Evolutionary conservation across 768 basidiomycete genomes (phyloP).

Genomic region (Pleurotus pulmonarius): DNA sequence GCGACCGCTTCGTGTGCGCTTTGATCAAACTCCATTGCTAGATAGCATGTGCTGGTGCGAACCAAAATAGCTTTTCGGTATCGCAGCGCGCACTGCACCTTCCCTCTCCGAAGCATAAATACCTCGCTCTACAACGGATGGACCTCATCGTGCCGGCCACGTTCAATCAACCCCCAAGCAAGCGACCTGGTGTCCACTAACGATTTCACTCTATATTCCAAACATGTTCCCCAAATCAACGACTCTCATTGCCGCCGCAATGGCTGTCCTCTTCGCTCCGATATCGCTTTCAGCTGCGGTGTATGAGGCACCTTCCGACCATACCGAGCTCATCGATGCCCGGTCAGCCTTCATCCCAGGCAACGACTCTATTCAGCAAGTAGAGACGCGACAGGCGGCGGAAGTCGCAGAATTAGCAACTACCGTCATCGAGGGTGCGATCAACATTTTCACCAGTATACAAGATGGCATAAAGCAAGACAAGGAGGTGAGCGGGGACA

Average conservation of each 20-base stretch:
- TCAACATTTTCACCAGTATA: not conserved
- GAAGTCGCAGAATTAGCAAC: not conserved
- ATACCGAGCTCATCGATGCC: too few species aligned
- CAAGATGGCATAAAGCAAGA: not conserved
- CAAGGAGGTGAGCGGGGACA: not conserved
- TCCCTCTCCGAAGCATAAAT: not conserved
- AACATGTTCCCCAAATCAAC: not conserved
- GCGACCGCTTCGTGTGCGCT: too few species aligned
- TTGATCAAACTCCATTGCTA: too few species aligned
- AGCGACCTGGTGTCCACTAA: conserved; percentile 3
- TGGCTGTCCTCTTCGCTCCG: not conserved
- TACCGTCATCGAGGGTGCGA: not conserved
- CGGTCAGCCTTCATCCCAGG: not conserved
- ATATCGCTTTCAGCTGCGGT: not conserved
- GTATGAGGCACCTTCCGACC: not conserved
- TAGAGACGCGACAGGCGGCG: not conserved
- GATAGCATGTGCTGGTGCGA: too few species aligned
- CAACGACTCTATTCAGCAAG: not conserved
- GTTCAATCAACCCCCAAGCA: not conserved
- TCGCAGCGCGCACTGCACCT: too few species aligned
- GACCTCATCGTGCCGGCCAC: conserved; percentile 1
- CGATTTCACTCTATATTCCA: not conserved
- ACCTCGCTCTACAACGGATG: not conserved
- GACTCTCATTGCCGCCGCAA: not conserved
- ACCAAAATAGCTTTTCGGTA: too few species aligned